These are phyloP conservation scores for Rhinocladiella mackenziei DNA, from an alignment of 2,329 filamentous ascomycete genomes.

Conservation along the genomic window DNA sequence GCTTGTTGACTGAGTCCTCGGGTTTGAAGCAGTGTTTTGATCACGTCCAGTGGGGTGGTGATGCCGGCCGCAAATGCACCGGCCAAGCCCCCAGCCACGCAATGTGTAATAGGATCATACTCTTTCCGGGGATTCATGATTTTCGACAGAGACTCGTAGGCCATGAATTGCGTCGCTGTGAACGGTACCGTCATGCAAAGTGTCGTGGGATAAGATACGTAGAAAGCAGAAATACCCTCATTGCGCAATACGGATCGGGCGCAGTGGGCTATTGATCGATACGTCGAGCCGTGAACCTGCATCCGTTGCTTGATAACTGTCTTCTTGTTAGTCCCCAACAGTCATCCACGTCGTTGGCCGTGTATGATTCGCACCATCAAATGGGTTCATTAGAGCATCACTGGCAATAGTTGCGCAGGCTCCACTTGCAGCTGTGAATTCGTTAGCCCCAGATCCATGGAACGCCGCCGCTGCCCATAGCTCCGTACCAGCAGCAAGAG, in stretches of 20 bases:
- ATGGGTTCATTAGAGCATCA: conserved; percentile 98
- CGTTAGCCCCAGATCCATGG: conserved; percentile 36
- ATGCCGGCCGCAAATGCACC: conserved; percentile 90
- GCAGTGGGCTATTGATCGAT: conserved; percentile 82
- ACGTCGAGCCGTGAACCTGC: conserved; percentile 95
- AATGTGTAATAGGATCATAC: conserved; percentile 93
- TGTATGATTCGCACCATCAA: conserved; percentile 67
- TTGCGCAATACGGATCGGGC: conserved; percentile 79
- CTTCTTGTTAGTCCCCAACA: conserved; percentile 24
- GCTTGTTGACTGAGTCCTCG: conserved; percentile 75
- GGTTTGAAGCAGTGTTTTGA: conserved; percentile 96
- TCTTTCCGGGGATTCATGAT: conserved; percentile 73
- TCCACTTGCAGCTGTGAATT: conserved; percentile 71
- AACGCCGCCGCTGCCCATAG: background rate
- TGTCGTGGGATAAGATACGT: conserved; percentile 96
- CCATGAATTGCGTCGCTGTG: conserved; percentile 93
- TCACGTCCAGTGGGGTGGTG: conserved; percentile 94
- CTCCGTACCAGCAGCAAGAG: conserved; percentile 76
- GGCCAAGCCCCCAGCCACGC: conserved; percentile 83
- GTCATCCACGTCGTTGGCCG: background rate
- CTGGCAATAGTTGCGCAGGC: conserved; percentile 94
- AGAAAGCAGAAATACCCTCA: conserved; percentile 88
- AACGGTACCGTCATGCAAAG: conserved; percentile 98
- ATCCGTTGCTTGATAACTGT: conserved; percentile 98
- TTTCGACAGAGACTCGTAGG: conserved; percentile 95